These are phyloP conservation scores for Xerocomus amazonicus DNA, from an alignment of 1,284 basidiomycete genomes.

Conservation along the genomic window DNA sequence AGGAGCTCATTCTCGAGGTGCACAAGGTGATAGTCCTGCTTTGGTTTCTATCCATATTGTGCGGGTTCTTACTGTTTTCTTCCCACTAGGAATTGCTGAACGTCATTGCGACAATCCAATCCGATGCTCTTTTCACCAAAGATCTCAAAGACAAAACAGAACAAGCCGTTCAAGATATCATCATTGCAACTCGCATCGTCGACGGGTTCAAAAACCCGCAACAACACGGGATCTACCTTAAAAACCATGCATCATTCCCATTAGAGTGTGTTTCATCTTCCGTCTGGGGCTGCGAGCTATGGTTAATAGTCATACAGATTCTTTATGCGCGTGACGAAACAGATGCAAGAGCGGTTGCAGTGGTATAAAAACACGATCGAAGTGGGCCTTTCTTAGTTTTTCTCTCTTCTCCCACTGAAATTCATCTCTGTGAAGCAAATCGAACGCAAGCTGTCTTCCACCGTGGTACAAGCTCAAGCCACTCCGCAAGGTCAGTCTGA, in stretches of 20 bases:
- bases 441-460: slow-evolving; percentile 71
- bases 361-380: slow-evolving; percentile 81
- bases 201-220: slow-evolving; percentile 74
- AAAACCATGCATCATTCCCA: slow-evolving; percentile 77
- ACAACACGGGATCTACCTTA: slow-evolving; percentile 61
- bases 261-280: slow-evolving; percentile 54
- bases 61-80: neutral
- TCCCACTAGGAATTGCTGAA: slow-evolving; percentile 54
- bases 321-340: slow-evolving; percentile 66
- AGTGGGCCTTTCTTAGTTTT: slow-evolving; percentile 36
- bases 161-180: slow-evolving; percentile 72
- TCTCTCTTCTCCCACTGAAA: slow-evolving; percentile 1
- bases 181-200: slow-evolving; percentile 66
- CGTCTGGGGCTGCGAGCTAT: neutral
- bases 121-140: slow-evolving; percentile 61
- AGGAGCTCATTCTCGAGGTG: slow-evolving; percentile 60
- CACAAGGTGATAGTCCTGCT: slow-evolving; percentile 49
- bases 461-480: slow-evolving; percentile 55
- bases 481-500: slow-evolving; percentile 67
- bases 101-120: slow-evolving; percentile 58
- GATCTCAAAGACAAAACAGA: slow-evolving; percentile 72
- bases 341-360: slow-evolving; percentile 66
- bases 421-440: slow-evolving; percentile 57
- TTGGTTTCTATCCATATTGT: neutral
- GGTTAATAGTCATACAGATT: slow-evolving; percentile 43